A percentile compares a stretch with the other conserved stretches of the same genome.
Conservation (phyloP, 805 yeast species). For the Ogataea neopini region DNA sequence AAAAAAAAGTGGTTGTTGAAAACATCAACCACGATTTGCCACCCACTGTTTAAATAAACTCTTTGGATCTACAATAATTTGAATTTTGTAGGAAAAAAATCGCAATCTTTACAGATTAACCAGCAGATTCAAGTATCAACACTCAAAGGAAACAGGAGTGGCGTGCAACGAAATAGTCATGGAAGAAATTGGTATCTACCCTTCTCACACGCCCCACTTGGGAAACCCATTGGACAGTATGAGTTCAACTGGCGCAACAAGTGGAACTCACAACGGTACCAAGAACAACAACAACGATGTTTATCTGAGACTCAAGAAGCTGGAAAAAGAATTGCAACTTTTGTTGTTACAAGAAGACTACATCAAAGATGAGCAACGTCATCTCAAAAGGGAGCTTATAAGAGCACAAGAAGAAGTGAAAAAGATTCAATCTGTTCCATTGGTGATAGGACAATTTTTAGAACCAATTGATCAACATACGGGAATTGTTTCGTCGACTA, state of each 20-base stretch:
- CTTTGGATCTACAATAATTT: background rate
- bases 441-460: conserved; percentile 96
- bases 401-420: conserved; percentile 99
- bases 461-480: conserved; percentile 97
- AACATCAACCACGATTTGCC: conserved; percentile 6
- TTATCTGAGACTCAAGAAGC: conserved; percentile 79
- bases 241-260: conserved; percentile 27
- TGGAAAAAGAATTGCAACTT: conserved; percentile 88
- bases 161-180: conserved; percentile 29
- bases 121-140: background rate
- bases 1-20: conserved; percentile 4
- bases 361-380: conserved; percentile 97
- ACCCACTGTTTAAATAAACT: background rate
- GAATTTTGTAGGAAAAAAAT: conserved; percentile 1
- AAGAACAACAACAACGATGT: conserved; percentile 55
- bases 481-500: conserved; percentile 95
- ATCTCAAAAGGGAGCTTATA: conserved; percentile 87
- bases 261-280: conserved; percentile 19
- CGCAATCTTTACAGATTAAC: conserved; percentile 4
- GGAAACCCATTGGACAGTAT: conserved; percentile 26
- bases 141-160: too few species aligned
- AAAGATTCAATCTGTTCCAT: conserved; percentile 94
- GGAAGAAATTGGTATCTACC: conserved; percentile 64
- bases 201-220: conserved; percentile 30
- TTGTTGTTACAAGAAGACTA: conserved; percentile 90